A percentile compares a stretch with the other conserved stretches of the same genome.
phyloP scores from a whole-genome alignment of 768 basidiomycete genomes.

The Suillus variegatus region DNA sequence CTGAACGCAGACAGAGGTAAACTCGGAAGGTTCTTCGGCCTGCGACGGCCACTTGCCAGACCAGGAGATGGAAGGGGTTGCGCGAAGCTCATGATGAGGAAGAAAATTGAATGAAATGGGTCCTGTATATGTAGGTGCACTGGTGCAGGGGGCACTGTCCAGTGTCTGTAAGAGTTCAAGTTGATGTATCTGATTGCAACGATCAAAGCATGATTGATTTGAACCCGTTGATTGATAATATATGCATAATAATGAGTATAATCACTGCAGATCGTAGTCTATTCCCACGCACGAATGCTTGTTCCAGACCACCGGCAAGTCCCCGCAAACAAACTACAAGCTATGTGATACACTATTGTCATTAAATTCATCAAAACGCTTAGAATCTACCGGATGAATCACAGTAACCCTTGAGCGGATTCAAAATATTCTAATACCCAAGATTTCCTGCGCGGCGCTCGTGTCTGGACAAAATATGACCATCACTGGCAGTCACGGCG shows the following conservation, averaged over 20 bases:
- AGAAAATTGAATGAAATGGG: neutral
- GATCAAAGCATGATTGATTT: slow-evolving; percentile 2
- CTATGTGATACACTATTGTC: too few relatives aligned
- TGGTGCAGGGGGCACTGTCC: neutral
- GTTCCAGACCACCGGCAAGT: neutral
- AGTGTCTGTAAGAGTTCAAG: neutral
- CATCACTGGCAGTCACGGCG: neutral
- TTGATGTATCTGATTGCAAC: neutral
- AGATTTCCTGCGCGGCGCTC: neutral
- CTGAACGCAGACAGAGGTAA: slow-evolving; percentile 78
- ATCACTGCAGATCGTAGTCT: neutral
- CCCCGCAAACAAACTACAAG: too few relatives aligned
- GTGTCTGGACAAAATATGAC: neutral
- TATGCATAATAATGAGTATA: too few relatives aligned
- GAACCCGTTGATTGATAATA: neutral
- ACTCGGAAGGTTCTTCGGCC: slow-evolving; percentile 63
- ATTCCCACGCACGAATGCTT: neutral
- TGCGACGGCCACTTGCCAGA: slow-evolving; percentile 56
- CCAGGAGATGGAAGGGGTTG: slow-evolving; percentile 42
- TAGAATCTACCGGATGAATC: neutral
- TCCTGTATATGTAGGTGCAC: neutral
- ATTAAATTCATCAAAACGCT: neutral
- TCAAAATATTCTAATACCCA: neutral
- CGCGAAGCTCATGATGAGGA: slow-evolving; percentile 2
- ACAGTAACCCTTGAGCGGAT: neutral